A percentile compares a stretch with the other conserved stretches of the same genome.
Conservation (phyloP, 106 monocot species). For the Vanilla planifolia region DNA sequence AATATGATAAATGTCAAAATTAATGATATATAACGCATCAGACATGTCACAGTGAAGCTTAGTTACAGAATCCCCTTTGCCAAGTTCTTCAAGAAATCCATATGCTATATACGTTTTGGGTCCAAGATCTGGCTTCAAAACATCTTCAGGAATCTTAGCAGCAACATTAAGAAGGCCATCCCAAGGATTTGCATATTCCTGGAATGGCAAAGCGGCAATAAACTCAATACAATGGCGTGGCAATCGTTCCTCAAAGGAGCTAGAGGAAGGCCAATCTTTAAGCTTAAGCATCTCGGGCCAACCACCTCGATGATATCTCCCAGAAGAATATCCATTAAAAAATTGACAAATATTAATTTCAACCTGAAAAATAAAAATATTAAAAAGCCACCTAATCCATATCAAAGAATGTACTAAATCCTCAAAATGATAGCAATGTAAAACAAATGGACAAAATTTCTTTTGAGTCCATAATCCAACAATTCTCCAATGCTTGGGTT, state of each 20-base stretch:
- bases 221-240: conserved; percentile 18
- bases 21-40: conserved; percentile 27
- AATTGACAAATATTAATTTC: conserved; percentile 19
- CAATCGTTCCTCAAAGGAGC: conserved; percentile 12
- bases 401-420: not conserved
- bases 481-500: too few relatives aligned
- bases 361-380: conserved; percentile 9
- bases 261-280: conserved; percentile 19
- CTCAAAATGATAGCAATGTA: too few relatives aligned
- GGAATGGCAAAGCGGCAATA: conserved; percentile 13
- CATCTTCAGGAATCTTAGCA: conserved; percentile 7
- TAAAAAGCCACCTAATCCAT: not conserved
- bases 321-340: conserved; percentile 14
- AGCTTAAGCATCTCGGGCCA: conserved; percentile 27
- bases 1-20: too few relatives aligned
- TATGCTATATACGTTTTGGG: conserved; percentile 24
- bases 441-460: too few relatives aligned
- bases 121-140: conserved; percentile 18
- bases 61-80: conserved; percentile 20
- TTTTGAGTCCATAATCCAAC: too few relatives aligned
- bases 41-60: conserved; percentile 25
- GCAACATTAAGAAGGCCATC: conserved; percentile 21
- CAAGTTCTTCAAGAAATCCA: conserved; percentile 13
- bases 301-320: not conserved
- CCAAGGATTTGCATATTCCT: conserved; percentile 16